phyloP scores from a whole-genome alignment of 148 eudicot species.

The Chenopodium berlandieri region DNA sequence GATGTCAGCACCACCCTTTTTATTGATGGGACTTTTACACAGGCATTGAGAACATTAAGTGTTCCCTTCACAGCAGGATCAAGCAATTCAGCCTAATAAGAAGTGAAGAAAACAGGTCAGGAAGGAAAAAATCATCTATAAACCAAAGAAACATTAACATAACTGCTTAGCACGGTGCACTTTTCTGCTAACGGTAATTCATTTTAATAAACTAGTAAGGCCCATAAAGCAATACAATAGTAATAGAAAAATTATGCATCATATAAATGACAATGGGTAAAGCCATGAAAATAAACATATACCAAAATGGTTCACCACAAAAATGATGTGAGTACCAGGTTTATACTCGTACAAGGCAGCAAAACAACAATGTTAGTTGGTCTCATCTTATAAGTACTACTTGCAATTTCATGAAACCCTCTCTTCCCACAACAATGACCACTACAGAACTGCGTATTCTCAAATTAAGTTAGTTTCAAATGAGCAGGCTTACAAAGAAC shows the following conservation, averaged over 20 bases:
- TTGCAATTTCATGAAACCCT: neutral
- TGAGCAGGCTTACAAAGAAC: neutral
- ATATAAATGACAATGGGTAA: no score
- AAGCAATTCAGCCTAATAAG: constrained; percentile 42
- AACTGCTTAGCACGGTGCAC: neutral
- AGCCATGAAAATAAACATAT: neutral
- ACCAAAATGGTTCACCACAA: neutral
- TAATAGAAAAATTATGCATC: neutral
- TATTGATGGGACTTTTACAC: constrained; percentile 42
- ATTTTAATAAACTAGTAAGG: neutral
- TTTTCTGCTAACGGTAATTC: neutral
- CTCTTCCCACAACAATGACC: neutral
- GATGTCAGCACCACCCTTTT: constrained; percentile 56
- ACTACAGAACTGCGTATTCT: neutral
- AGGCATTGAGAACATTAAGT: constrained; percentile 49
- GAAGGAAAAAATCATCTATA: neutral
- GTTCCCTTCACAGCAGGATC: constrained; percentile 70
- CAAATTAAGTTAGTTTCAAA: neutral
- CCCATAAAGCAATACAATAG: neutral
- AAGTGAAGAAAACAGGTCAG: neutral
- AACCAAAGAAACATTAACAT: neutral
- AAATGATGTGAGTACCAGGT: neutral
- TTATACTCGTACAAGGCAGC: neutral
- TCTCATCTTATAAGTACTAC: neutral
- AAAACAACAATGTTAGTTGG: neutral